A percentile compares a stretch with the other conserved stretches of the same genome.
phyloP scores from a whole-genome alignment of 1,284 basidiomycete genomes.

The Fistulinella cinereoalba region DNA sequence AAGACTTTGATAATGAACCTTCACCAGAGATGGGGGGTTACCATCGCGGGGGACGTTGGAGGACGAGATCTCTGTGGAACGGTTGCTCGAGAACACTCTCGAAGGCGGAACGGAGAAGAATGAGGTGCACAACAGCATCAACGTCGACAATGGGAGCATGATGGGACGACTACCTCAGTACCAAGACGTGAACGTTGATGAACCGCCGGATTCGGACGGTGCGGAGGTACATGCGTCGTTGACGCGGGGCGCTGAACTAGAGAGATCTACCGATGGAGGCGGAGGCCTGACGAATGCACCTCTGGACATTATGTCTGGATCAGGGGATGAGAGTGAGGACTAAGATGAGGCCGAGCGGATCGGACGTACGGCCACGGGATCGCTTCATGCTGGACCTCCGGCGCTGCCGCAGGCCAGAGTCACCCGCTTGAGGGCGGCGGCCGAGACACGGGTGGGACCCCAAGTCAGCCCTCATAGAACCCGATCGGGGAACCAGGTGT shows the following conservation, averaged over 20 bases:
- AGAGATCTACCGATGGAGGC: background rate
- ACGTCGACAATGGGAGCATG: background rate
- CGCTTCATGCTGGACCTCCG: constrained; percentile 1
- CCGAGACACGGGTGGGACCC: background rate
- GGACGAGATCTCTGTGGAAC: constrained; percentile 27
- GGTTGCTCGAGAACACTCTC: constrained; percentile 13
- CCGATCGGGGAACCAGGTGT: constrained; percentile 2
- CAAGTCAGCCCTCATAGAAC: constrained; percentile 8
- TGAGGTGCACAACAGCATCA: background rate
- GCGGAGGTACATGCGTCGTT: constrained; percentile 26
- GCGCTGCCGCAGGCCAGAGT: background rate
- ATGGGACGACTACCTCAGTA: constrained; percentile 3
- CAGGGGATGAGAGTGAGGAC: background rate
- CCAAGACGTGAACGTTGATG: constrained; percentile 13
- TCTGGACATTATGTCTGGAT: background rate
- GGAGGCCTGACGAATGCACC: background rate
- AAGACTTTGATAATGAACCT: background rate
- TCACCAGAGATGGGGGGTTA: background rate
- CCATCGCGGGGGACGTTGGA: constrained; percentile 3
- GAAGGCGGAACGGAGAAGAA: background rate
- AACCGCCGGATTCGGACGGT: constrained; percentile 31
- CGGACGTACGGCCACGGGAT: constrained; percentile 13
- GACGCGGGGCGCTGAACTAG: background rate
- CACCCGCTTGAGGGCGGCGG: constrained; percentile 7
- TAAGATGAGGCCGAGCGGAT: constrained; percentile 12